Evolutionary conservation across 345 rosid genomes (phyloP).

Genomic region (Hevea brasiliensis): DNA sequence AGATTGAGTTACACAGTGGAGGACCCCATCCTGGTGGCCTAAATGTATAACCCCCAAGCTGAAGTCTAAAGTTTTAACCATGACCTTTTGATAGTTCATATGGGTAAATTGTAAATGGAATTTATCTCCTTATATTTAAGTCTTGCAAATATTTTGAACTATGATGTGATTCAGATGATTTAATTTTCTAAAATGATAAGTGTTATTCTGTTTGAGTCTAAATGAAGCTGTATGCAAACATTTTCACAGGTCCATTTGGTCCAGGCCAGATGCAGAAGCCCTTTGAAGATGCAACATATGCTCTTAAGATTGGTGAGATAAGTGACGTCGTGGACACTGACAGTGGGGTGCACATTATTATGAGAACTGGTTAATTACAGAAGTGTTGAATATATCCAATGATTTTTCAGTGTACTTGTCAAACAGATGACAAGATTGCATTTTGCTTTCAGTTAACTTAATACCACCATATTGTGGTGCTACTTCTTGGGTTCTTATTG

Average conservation of each 20-base stretch:
- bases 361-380: conserved; percentile 65
- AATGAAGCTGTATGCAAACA: conserved; percentile 4
- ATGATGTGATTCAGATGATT: not conserved
- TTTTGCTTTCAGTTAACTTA: conserved; percentile 6
- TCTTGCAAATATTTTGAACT: too few relatives aligned
- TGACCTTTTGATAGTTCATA: too few relatives aligned
- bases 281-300: conserved; percentile 80
- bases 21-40: too few relatives aligned
- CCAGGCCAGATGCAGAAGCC: conserved; percentile 98
- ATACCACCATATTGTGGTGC: not conserved
- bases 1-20: not conserved
- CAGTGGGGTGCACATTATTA: conserved; percentile 87
- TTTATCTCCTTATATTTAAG: too few relatives aligned
- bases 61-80: not conserved
- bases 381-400: conserved; percentile 1
- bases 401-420: conserved; percentile 11
- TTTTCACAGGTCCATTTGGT: conserved; percentile 74
- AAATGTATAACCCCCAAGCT: too few relatives aligned
- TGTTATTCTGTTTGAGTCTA: not conserved
- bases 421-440: conserved; percentile 14
- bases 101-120: too few relatives aligned
- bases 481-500: not conserved
- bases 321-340: conserved; percentile 91
- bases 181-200: not conserved
- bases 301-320: conserved; percentile 80